A percentile compares a stretch with the other conserved stretches of the same genome.
Evolutionary conservation across 2,329 filamentous ascomycete species (phyloP).

Genomic region (Stemphylium lycopersici): DNA sequence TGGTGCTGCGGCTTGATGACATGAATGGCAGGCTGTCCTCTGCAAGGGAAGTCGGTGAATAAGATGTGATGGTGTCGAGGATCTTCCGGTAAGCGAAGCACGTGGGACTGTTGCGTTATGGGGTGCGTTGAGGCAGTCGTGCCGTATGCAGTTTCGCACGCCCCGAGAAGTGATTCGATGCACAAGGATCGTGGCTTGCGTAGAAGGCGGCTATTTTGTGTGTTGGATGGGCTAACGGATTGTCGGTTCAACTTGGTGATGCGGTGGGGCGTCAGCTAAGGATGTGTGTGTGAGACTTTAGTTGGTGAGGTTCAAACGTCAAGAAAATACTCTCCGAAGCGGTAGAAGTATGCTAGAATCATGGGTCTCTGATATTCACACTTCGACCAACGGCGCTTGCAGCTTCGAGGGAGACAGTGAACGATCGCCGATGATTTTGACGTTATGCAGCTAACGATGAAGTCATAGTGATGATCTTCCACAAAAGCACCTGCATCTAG

Average conservation of each 20-base stretch:
- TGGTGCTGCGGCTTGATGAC: slow-evolving; percentile 18
- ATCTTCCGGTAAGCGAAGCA: slow-evolving; percentile 6
- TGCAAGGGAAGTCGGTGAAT: background rate
- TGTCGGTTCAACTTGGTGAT: slow-evolving; percentile 14
- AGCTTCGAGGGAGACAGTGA: background rate
- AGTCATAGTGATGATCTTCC: slow-evolving; percentile 8
- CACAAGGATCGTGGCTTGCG: slow-evolving; percentile 4
- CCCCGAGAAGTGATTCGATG: slow-evolving; percentile 4
- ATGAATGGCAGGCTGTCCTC: slow-evolving; percentile 11
- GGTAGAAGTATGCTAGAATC: background rate
- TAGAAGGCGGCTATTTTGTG: slow-evolving; percentile 9
- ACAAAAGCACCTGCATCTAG: background rate
- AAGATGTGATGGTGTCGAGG: slow-evolving; percentile 1
- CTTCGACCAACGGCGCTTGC: background rate
- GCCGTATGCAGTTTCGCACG: background rate
- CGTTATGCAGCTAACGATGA: slow-evolving; percentile 3
- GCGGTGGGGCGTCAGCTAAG: slow-evolving; percentile 16
- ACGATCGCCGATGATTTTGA: background rate
- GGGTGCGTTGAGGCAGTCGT: background rate
- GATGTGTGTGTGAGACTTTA: slow-evolving; percentile 17
- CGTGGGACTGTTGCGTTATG: background rate
- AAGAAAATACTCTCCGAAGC: slow-evolving; percentile 5
- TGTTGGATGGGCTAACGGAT: slow-evolving; percentile 9
- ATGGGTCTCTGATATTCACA: background rate
- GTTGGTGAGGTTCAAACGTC: background rate